phyloP scores from a whole-genome alignment of 2,329 filamentous ascomycete species.

The Sporothrix schenckii region DNA sequence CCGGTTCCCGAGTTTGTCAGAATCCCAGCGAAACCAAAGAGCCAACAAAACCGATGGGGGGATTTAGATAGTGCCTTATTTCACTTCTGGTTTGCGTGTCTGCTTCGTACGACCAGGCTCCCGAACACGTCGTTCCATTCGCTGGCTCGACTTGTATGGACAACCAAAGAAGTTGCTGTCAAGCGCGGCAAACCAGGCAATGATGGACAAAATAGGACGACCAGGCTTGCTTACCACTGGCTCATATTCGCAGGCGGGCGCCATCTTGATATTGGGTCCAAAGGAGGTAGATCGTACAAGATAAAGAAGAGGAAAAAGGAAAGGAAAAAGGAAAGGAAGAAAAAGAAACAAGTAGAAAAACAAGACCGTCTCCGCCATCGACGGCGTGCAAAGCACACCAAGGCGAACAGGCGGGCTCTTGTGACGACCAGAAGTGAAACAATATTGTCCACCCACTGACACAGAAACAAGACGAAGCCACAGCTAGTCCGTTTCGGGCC shows the following conservation, averaged over 20 bases:
- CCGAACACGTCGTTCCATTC: too few species aligned
- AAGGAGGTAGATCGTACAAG: background rate
- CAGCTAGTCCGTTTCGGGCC: background rate
- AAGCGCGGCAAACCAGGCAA: background rate
- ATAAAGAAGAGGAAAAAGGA: background rate
- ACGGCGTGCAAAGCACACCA: too few species aligned
- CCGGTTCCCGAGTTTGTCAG: background rate
- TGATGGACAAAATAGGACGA: background rate
- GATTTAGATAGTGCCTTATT: too few species aligned
- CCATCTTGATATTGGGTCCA: too few species aligned
- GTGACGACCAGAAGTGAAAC: constrained; percentile 4
- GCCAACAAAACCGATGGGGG: background rate
- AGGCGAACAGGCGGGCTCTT: background rate
- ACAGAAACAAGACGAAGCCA: background rate
- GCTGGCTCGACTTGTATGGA: too few species aligned
- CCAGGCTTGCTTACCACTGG: too few species aligned
- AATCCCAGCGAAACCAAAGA: background rate
- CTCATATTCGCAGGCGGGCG: too few species aligned
- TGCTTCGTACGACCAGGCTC: too few species aligned
- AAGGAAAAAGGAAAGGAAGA: background rate
- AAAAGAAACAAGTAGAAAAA: constrained; percentile 6
- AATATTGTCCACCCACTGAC: background rate
- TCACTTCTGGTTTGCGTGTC: too few species aligned
- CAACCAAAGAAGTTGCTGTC: background rate
- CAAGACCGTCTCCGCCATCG: background rate